A percentile compares a stretch with the other conserved stretches of the same genome.
These are phyloP conservation scores for Acorus calamus DNA, from an alignment of 106 monocot species.

Conservation along the genomic window DNA sequence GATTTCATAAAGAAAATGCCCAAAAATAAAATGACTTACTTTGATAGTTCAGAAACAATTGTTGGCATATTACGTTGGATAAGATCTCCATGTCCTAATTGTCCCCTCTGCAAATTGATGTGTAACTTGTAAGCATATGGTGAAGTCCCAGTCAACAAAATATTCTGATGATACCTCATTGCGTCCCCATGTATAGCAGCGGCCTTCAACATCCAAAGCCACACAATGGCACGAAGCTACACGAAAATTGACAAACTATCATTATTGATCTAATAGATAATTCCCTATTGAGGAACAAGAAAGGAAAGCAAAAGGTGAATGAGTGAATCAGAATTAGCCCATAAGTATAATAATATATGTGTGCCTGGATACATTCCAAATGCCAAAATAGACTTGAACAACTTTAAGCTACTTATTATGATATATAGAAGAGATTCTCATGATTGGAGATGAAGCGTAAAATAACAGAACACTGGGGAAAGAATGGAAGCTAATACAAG, in stretches of 20 bases:
- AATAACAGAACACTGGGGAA: too few species aligned
- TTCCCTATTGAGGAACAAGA: too few species aligned
- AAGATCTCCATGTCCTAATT: conserved; percentile 85
- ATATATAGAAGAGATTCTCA: too few species aligned
- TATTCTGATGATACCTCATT: conserved; percentile 58
- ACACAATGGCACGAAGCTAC: conserved; percentile 89
- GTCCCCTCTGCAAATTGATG: conserved; percentile 59
- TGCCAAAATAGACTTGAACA: too few species aligned
- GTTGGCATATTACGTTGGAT: conserved; percentile 62
- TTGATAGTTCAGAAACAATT: conserved; percentile 60
- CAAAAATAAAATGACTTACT: conserved; percentile 33
- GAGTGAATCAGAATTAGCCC: too few species aligned
- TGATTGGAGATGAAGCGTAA: too few species aligned
- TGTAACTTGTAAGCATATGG: too few species aligned
- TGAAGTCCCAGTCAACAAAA: background rate
- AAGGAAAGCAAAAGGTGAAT: too few species aligned
- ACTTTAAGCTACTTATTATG: too few species aligned
- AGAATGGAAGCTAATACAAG: too few species aligned
- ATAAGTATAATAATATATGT: too few species aligned
- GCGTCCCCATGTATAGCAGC: conserved; percentile 93
- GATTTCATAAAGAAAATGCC: background rate
- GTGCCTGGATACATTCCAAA: too few species aligned
- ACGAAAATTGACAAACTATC: conserved; percentile 1
- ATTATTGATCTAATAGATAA: background rate
- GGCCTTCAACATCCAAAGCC: conserved; percentile 81